Evolutionary conservation across 192 early-diverging fungal species (phyloP), one percentile per base, ranked within the genome.

Genomic region (Coemansia sp.): DNA sequence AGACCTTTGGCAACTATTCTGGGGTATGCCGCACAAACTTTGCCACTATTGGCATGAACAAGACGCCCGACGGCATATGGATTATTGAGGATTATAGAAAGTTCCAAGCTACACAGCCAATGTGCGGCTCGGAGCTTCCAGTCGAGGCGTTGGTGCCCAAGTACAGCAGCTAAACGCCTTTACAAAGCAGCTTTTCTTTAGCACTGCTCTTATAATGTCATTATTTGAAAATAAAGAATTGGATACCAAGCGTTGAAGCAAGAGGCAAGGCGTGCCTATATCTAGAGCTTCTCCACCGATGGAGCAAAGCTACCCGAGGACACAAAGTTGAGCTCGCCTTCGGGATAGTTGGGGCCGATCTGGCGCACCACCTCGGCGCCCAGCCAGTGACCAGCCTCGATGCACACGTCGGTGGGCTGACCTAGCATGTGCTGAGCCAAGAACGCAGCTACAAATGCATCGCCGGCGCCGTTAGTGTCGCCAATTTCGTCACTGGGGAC

Each of bases 391-490:
- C 94, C 97, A 68, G 93, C 93, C 60, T 85, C 76, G 57, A 98
- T 83, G 70, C 86, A 87, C 33, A 58, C 59, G 46, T 87, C 83
- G 37, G 90, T 61, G 22, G 70, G 60, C 48, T 84, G 75, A 52
- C 91, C 92, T 76, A 87, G 87, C 55, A 92, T 88, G 55, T 85
- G 84, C 76, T 92, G 87, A 62, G 90, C 81, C 62, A 97, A 63
- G 85, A 97, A 99, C 26, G 93, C 97, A 48, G 93, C 97, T 61
- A 85, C 86, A 82, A 97, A 99, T 26, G 92, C 94, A 82, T 99
- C 97, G 70, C 97, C 97, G 62, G 95, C 95, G 63, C 94, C 97
- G 81, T 99, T 99, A 72, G 93, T 92, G 74, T 98, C 96, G 50
- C 92, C 90, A 67, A 98, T 93, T 63, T 95, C 85, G 32, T 76